Conservation (phyloP, 2,329 filamentous ascomycete genomes). For the Aspergillus sp. region DNA sequence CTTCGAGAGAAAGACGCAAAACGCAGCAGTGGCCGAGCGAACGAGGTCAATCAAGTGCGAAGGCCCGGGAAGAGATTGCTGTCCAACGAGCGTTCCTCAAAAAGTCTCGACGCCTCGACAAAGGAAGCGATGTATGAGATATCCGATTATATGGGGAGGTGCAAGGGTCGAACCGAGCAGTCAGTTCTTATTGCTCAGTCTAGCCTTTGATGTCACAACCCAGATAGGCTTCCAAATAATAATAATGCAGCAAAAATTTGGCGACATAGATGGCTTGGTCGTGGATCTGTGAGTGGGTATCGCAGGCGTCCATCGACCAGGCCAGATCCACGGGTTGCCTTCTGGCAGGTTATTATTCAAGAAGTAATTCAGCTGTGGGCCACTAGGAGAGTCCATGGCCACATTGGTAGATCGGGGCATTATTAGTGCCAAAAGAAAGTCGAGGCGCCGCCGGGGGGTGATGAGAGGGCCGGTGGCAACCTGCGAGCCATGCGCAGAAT, state of each 20-base stretch:
- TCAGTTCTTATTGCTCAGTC: conserved; percentile 1
- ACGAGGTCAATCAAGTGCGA: background rate
- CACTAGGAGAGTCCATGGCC: background rate
- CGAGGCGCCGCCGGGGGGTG: background rate
- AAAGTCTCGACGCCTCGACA: background rate
- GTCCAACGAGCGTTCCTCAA: conserved; percentile 4
- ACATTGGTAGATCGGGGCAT: background rate
- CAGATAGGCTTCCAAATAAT: background rate
- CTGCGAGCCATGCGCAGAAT: background rate
- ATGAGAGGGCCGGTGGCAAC: background rate
- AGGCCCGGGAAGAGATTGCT: background rate
- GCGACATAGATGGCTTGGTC: conserved; percentile 14
- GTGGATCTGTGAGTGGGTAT: conserved; percentile 11
- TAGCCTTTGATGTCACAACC: background rate
- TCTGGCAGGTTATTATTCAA: conserved; percentile 8
- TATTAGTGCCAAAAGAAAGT: background rate
- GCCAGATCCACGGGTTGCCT: conserved; percentile 4
- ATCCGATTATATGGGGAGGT: background rate
- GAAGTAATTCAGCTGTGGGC: background rate
- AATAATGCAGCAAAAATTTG: conserved; percentile 1
- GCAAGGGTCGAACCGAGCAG: background rate
- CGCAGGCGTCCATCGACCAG: background rate
- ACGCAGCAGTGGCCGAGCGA: background rate
- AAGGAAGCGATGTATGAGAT: background rate
- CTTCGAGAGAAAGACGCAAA: background rate